Evolutionary conservation across 2,329 filamentous ascomycete species (phyloP).

Genomic region (Didymella sp.): DNA sequence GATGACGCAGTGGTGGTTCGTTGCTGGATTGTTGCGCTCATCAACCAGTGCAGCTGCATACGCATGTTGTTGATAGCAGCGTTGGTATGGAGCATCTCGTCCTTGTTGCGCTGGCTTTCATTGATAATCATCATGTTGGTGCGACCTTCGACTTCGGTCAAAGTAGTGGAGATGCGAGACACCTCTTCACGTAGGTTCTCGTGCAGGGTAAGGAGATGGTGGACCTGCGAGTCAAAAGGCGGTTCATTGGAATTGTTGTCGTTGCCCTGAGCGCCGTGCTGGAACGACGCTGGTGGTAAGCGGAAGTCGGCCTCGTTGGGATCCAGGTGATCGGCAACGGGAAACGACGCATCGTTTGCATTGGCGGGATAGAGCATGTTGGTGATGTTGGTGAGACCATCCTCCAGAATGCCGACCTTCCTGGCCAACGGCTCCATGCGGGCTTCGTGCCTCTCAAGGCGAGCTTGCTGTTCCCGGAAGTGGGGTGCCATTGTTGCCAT

Average conservation of each 20-base stretch:
- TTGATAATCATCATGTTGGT: slow-evolving; percentile 69
- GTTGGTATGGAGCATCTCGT: slow-evolving; percentile 67
- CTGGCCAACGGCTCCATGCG: slow-evolving; percentile 52
- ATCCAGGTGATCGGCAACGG: slow-evolving; percentile 45
- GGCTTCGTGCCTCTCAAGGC: slow-evolving; percentile 54
- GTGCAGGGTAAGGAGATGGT: slow-evolving; percentile 67
- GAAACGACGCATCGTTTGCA: slow-evolving; percentile 40
- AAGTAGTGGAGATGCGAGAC: slow-evolving; percentile 59
- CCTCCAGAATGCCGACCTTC: slow-evolving; percentile 55
- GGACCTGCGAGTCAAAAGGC: slow-evolving; percentile 58
- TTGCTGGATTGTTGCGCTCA: slow-evolving; percentile 62
- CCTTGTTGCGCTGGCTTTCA: slow-evolving; percentile 66
- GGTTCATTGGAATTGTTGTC: slow-evolving; percentile 38
- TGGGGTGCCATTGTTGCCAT: slow-evolving; percentile 57
- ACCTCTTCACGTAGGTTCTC: slow-evolving; percentile 68
- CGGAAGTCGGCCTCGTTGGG: slow-evolving; percentile 46
- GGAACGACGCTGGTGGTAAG: slow-evolving; percentile 45
- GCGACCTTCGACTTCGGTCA: slow-evolving; percentile 66
- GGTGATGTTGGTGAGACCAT: slow-evolving; percentile 53
- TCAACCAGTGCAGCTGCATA: slow-evolving; percentile 69
- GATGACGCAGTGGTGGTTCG: slow-evolving; percentile 37
- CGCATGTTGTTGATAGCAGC: slow-evolving; percentile 65
- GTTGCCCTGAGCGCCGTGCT: slow-evolving; percentile 34
- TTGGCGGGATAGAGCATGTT: slow-evolving; percentile 50
- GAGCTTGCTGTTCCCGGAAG: slow-evolving; percentile 52